A percentile compares a stretch with the other conserved stretches of the same genome.
These are phyloP conservation scores for Gracilaria gracilis DNA, from an alignment of 23 red algal genomes.

Conservation along the genomic window DNA sequence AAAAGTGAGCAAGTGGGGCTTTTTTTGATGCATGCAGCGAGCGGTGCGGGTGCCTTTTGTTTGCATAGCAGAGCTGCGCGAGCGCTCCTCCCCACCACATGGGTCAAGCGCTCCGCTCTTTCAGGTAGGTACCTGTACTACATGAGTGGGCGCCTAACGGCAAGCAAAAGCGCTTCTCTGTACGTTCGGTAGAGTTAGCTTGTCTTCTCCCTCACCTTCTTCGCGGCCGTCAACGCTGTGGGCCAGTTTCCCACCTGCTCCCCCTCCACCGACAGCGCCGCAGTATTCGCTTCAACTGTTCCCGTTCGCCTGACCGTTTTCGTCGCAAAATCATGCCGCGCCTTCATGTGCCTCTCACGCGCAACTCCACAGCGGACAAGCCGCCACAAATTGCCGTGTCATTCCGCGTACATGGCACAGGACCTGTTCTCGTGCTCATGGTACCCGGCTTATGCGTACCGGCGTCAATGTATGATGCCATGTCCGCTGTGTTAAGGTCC, in stretches of 20 bases:
- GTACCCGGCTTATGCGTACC: slow-evolving; percentile 77
- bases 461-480: slow-evolving; percentile 72
- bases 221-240: no score
- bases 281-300: neutral
- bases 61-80: no score
- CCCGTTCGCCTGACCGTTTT: neutral
- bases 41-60: no score
- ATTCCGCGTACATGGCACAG: slow-evolving; percentile 56
- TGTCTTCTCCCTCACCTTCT: neutral
- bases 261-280: neutral
- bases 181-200: no score
- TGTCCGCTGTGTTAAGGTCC: slow-evolving; percentile 43
- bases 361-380: neutral
- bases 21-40: slow-evolving; percentile 17
- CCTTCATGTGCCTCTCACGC: slow-evolving; percentile 44
- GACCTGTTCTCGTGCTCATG: slow-evolving; percentile 65
- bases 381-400: slow-evolving; percentile 43
- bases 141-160: no score
- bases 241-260: neutral
- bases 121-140: no score
- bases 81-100: no score
- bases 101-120: no score
- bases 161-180: no score
- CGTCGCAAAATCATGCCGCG: neutral
- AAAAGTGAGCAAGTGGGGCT: neutral